Percentiles rank a stretch among this genome's conserved stretches.
Evolutionary conservation across 2,329 filamentous ascomycete species (phyloP).

Genomic region (Paecilomyces sp.): DNA sequence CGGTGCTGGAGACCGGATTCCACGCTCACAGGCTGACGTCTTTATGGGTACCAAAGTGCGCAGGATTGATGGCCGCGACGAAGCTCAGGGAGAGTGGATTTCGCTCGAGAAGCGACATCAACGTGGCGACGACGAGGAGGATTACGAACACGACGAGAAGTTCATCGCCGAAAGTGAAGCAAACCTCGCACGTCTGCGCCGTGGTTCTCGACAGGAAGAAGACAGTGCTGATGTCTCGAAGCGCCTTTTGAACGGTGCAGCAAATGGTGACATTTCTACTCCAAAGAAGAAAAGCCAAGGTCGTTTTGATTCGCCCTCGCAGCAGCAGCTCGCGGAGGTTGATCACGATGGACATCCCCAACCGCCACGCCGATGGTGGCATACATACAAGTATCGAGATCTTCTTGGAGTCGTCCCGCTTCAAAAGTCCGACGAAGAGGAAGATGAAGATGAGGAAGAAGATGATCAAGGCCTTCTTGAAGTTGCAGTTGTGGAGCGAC

Average conservation of each 20-base stretch:
- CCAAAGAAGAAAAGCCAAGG: neutral
- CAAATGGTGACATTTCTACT: constrained; percentile 11
- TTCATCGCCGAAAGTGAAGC: constrained; percentile 22
- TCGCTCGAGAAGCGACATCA: constrained; percentile 22
- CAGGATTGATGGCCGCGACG: constrained; percentile 37
- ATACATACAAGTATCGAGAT: constrained; percentile 89
- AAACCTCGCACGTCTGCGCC: constrained; percentile 23
- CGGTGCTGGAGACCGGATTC: constrained; percentile 51
- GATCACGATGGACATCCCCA: constrained; percentile 19
- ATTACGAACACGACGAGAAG: constrained; percentile 25
- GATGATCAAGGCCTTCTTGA: constrained; percentile 44
- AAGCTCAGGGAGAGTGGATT: constrained; percentile 26
- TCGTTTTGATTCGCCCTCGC: constrained; percentile 2
- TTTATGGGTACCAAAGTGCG: constrained; percentile 42
- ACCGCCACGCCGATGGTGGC: constrained; percentile 51
- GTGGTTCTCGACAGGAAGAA: constrained; percentile 14
- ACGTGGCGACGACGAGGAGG: constrained; percentile 21
- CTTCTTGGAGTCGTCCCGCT: constrained; percentile 69
- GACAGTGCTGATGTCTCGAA: constrained; percentile 15
- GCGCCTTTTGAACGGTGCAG: constrained; percentile 8
- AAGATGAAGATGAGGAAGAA: constrained; percentile 19
- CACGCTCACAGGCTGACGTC: constrained; percentile 35
- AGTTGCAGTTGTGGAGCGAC: constrained; percentile 81
- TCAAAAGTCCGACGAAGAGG: constrained; percentile 26
- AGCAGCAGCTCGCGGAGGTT: constrained; percentile 17